These are phyloP conservation scores for Coemansia umbellata DNA, from an alignment of 192 early-diverging fungal genomes.

Conservation along the genomic window DNA sequence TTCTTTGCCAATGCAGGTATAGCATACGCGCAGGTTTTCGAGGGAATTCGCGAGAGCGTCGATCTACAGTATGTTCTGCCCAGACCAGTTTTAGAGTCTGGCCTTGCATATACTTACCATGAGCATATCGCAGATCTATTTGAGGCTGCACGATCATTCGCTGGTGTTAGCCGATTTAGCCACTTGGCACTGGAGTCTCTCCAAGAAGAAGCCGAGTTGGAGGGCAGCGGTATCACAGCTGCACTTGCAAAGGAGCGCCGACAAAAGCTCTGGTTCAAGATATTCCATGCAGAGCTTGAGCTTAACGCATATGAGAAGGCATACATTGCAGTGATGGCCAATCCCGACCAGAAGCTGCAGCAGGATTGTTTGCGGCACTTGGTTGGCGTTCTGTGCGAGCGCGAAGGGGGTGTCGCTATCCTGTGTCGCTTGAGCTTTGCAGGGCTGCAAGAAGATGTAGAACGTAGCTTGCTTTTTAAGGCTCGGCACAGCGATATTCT, in stretches of 20 bases:
- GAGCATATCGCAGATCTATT: conserved; percentile 42
- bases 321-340: conserved; percentile 49
- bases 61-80: conserved; percentile 38
- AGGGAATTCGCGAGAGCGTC: conserved; percentile 13
- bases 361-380: conserved; percentile 50
- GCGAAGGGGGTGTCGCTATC: conserved; percentile 20
- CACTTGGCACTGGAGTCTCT: conserved; percentile 30
- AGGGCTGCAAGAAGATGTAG: conserved; percentile 46
- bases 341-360: conserved; percentile 31
- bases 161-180: conserved; percentile 14
- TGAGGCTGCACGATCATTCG: conserved; percentile 10
- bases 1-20: conserved; percentile 30
- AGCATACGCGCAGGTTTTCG: conserved; percentile 19
- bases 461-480: conserved; percentile 48
- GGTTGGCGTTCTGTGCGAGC: conserved; percentile 46
- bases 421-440: conserved; percentile 45
- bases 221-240: background rate
- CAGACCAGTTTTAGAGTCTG: conserved; percentile 6
- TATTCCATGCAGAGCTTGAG: conserved; percentile 49
- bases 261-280: conserved; percentile 40
- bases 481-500: conserved; percentile 46
- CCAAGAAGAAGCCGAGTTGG: conserved; percentile 10
- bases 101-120: conserved; percentile 28
- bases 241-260: conserved; percentile 7
- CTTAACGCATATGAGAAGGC: conserved; percentile 37